Evolutionary conservation across 78 protist species (phyloP).

Genomic region (Cavenderia fasciculata): DNA sequence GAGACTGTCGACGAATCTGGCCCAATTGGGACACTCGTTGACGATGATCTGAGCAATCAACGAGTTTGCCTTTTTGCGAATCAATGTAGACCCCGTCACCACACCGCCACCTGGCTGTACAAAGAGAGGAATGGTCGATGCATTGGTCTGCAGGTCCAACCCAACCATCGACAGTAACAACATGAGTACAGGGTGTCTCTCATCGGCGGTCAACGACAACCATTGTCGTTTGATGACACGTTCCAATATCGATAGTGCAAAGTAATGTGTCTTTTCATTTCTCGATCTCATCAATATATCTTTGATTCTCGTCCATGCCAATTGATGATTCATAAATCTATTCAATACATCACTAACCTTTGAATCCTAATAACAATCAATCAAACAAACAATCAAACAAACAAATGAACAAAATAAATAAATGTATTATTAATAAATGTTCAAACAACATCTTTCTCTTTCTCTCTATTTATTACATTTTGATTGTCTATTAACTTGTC

Average conservation of each 20-base stretch:
- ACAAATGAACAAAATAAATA: no score
- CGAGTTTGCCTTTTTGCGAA: conserved; percentile 2
- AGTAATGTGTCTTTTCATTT: conserved; percentile 18
- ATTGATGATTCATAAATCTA: conserved; percentile 23
- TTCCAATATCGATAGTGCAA: conserved; percentile 43
- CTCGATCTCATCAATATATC: background rate
- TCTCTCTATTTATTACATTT: no score
- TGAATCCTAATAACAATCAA: conserved; percentile 2
- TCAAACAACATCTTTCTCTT: no score
- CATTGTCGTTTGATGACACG: conserved; percentile 34
- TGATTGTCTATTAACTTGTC: conserved; percentile 2
- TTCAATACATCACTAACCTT: conserved; percentile 16
- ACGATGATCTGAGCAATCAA: background rate
- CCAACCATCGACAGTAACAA: background rate
- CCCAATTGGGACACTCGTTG: conserved; percentile 11
- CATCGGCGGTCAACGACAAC: background rate
- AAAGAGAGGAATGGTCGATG: no score
- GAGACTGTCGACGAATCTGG: no score
- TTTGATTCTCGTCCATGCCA: conserved; percentile 8
- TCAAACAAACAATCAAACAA: no score
- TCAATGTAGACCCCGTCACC: no score
- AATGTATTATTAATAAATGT: no score
- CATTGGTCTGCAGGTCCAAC: no score
- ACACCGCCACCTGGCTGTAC: no score
- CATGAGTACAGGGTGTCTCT: background rate